Conservation (phyloP, 2,329 filamentous ascomycete genomes). For the Blastomyces emzantsi region DNA sequence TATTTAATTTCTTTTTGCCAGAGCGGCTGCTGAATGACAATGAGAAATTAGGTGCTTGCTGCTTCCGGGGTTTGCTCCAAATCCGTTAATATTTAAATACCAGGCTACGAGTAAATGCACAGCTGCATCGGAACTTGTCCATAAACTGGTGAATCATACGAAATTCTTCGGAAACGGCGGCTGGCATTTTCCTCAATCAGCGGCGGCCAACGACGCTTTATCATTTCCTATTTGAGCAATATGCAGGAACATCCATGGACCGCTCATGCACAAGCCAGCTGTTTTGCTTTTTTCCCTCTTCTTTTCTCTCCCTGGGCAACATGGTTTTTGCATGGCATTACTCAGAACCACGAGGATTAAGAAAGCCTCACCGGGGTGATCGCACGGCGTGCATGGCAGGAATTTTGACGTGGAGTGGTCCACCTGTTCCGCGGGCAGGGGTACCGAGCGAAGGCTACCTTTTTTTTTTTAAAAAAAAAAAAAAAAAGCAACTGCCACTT, state of each 20-base stretch:
- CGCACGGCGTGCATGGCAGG: background rate
- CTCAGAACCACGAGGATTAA: background rate
- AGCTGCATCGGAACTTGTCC: background rate
- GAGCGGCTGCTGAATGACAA: background rate
- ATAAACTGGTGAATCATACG: background rate
- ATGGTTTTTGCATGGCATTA: background rate
- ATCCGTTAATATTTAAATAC: background rate
- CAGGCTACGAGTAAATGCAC: background rate
- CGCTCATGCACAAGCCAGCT: too few species aligned
- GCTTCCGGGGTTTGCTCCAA: background rate
- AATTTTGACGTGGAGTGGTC: background rate
- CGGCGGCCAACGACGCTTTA: background rate
- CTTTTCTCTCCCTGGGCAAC: background rate
- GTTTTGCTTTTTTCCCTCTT: background rate
- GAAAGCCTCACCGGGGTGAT: too few species aligned
- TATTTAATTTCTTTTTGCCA: too few species aligned
- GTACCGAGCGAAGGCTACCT: background rate
- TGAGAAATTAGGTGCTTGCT: background rate
- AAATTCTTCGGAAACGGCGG: background rate
- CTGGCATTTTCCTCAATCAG: background rate
- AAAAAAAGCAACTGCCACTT: background rate
- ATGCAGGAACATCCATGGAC: slow-evolving; percentile 3
- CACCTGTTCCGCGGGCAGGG: background rate
- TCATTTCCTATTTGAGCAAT: slow-evolving; percentile 1
- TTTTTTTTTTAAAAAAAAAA: background rate